Percentiles rank a stretch among this genome's conserved stretches.
phyloP scores from a whole-genome alignment of 805 yeast genomes.

The Cyberlindnera maritima region DNA sequence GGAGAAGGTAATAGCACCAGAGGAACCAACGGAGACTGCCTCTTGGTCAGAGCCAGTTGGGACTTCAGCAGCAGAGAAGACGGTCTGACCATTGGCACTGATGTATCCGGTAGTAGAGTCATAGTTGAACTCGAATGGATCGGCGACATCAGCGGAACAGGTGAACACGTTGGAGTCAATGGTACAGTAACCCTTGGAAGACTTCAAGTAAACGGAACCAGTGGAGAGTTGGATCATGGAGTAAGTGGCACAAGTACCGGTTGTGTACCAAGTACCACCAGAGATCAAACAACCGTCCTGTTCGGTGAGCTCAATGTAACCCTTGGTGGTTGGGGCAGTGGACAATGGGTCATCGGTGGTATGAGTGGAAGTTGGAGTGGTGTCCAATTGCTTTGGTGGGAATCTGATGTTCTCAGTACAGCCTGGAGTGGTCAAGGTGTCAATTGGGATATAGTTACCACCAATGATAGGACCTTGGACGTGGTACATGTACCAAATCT shows the following conservation, averaged over 20 bases:
- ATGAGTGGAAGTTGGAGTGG: constrained; percentile 21
- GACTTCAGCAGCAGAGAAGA: constrained; percentile 16
- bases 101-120: constrained; percentile 10
- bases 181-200: constrained; percentile 77
- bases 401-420: constrained; percentile 66
- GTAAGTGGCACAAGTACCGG: constrained; percentile 85
- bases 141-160: constrained; percentile 54
- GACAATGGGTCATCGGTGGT: constrained; percentile 21
- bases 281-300: constrained; percentile 77
- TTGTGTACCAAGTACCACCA: constrained; percentile 78
- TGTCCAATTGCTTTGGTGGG: constrained; percentile 40
- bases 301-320: constrained; percentile 47
- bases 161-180: constrained; percentile 29
- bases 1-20: background rate
- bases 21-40: constrained; percentile 5
- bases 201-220: constrained; percentile 58
- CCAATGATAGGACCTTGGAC: constrained; percentile 68
- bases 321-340: constrained; percentile 32
- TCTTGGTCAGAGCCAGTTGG: constrained; percentile 9
- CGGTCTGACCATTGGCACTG: constrained; percentile 15
- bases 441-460: constrained; percentile 65
- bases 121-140: constrained; percentile 33
- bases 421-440: constrained; percentile 49
- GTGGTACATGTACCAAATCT: constrained; percentile 76
- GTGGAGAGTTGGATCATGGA: constrained; percentile 33